These are phyloP conservation scores for Elsinoe fawcettii DNA, from an alignment of 2,329 filamentous ascomycete genomes.

Conservation along the genomic window DNA sequence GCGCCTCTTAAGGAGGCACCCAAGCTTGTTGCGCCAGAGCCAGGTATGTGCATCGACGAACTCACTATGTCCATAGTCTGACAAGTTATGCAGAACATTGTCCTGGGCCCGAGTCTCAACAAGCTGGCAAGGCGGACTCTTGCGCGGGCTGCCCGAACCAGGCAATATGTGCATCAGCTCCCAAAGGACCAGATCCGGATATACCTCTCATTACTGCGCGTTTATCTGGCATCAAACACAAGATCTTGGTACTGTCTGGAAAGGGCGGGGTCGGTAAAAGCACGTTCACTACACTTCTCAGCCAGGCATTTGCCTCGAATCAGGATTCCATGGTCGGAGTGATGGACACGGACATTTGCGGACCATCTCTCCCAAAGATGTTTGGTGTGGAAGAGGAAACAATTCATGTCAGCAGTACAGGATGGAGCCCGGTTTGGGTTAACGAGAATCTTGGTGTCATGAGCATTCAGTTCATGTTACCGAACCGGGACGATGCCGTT, in stretches of 20 bases:
- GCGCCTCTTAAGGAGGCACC: slow-evolving; percentile 72
- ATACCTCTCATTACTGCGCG: slow-evolving; percentile 80
- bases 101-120: slow-evolving; percentile 75
- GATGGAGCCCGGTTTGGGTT: slow-evolving; percentile 95
- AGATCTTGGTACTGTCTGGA: slow-evolving; percentile 84
- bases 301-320: slow-evolving; percentile 80
- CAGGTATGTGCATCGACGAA: slow-evolving; percentile 41
- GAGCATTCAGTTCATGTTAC: slow-evolving; percentile 98
- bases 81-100: slow-evolving; percentile 63
- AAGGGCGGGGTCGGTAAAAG: slow-evolving; percentile 97
- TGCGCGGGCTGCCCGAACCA: slow-evolving; percentile 96
- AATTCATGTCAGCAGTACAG: slow-evolving; percentile 79
- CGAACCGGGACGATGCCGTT: slow-evolving; percentile 84
- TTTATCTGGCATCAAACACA: slow-evolving; percentile 75
- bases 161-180: slow-evolving; percentile 83
- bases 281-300: slow-evolving; percentile 81
- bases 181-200: slow-evolving; percentile 92
- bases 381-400: slow-evolving; percentile 93
- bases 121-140: slow-evolving; percentile 62
- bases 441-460: slow-evolving; percentile 90
- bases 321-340: slow-evolving; percentile 74
- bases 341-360: slow-evolving; percentile 98
- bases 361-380: slow-evolving; percentile 96
- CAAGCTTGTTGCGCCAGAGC: slow-evolving; percentile 84
- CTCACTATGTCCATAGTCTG: not conserved